Conservation (phyloP, 2,329 filamentous ascomycete species). For the Ceratocystis lukuohia region DNA sequence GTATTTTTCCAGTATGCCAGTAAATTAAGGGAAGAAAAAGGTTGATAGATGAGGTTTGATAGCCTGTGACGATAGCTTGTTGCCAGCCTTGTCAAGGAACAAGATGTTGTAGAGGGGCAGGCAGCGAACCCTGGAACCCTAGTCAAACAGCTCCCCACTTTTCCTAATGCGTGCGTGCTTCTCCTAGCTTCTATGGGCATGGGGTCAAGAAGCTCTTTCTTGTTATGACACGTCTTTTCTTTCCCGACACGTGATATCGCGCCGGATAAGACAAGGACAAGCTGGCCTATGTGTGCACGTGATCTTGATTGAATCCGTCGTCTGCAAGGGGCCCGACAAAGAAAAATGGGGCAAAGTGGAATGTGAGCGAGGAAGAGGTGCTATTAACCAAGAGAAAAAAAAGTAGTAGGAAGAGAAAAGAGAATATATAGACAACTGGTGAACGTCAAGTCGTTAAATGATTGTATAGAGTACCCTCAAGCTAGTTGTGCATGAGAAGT, state of each 20-base stretch:
- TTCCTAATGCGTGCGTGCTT: not conserved
- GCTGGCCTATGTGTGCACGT: not conserved
- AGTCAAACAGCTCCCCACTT: not conserved
- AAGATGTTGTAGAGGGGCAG: not conserved
- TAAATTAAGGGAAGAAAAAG: not conserved
- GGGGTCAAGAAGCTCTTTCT: no score
- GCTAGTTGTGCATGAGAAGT: no score
- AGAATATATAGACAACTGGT: not conserved
- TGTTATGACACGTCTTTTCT: not conserved
- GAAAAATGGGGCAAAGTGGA: not conserved
- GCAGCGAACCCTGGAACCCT: not conserved
- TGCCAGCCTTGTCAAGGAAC: constrained; percentile 9
- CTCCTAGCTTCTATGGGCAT: not conserved
- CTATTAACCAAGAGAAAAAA: not conserved
- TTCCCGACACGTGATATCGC: constrained; percentile 2
- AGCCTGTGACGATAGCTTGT: constrained; percentile 13
- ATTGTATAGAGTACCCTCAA: not conserved
- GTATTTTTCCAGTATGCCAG: no score
- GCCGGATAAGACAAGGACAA: not conserved
- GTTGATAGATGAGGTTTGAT: not conserved
- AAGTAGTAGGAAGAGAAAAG: not conserved
- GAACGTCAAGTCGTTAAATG: no score
- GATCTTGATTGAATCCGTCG: not conserved
- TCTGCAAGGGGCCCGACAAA: not conserved
- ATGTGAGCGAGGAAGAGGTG: not conserved